These are phyloP conservation scores for Camillea tinctor DNA, from an alignment of 2,329 filamentous ascomycete species.

Conservation along the genomic window DNA sequence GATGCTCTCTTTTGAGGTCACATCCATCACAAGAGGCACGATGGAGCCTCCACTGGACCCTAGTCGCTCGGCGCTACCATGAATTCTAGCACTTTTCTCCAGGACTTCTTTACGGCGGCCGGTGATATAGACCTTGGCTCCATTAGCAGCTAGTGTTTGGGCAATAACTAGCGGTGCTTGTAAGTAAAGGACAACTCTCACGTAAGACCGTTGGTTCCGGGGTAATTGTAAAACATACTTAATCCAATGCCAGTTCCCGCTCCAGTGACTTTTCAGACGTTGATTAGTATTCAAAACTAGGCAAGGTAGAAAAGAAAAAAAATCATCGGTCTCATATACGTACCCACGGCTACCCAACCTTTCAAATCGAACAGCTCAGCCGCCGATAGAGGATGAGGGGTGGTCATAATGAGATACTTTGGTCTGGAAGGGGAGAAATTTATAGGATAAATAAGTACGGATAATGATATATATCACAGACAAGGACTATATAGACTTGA, in stretches of 20 bases:
- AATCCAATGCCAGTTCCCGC: conserved; percentile 28
- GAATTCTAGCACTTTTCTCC: conserved; percentile 39
- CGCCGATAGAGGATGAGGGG: conserved; percentile 29
- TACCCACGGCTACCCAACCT: conserved; percentile 27
- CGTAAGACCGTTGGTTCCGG: neutral
- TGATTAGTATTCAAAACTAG: neutral
- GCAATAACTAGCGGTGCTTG: conserved; percentile 39
- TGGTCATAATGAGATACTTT: conserved; percentile 15
- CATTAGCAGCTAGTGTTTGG: conserved; percentile 45
- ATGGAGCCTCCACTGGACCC: conserved; percentile 44
- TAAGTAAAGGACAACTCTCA: conserved; percentile 2
- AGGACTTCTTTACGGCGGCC: conserved; percentile 45
- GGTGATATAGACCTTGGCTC: conserved; percentile 37
- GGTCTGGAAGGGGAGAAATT: neutral
- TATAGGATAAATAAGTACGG: too few relatives aligned
- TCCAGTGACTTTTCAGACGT: conserved; percentile 25
- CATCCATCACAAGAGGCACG: conserved; percentile 44
- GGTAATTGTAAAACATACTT: conserved; percentile 17
- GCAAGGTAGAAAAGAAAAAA: neutral
- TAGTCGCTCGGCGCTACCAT: conserved; percentile 39
- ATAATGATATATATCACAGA: too few relatives aligned
- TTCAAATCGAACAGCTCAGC: conserved; percentile 26
- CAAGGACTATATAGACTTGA: too few relatives aligned
- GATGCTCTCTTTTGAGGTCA: conserved; percentile 50
- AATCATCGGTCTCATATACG: conserved; percentile 7